phyloP scores from a whole-genome alignment of 768 basidiomycete species.

The Trametes cingulata region DNA sequence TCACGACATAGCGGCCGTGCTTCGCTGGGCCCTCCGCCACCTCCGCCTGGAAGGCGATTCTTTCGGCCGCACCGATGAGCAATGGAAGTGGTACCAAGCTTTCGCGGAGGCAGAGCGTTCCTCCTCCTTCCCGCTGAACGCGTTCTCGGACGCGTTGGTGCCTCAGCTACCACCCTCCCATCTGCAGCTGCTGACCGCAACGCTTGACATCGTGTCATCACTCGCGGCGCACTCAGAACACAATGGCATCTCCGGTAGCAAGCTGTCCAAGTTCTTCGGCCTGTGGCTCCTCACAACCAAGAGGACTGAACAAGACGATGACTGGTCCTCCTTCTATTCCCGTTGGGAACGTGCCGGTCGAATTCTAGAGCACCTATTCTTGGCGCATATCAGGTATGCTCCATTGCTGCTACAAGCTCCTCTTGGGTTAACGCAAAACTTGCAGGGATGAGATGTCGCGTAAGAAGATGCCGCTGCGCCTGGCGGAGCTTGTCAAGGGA shows the following conservation, averaged over 20 bases:
- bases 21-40: slow-evolving; percentile 82
- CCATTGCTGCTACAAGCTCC: background rate
- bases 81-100: slow-evolving; percentile 63
- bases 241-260: slow-evolving; percentile 77
- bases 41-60: slow-evolving; percentile 57
- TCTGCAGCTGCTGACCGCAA: slow-evolving; percentile 54
- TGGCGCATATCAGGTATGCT: slow-evolving; percentile 67
- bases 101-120: slow-evolving; percentile 63
- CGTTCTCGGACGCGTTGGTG: slow-evolving; percentile 60
- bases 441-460: slow-evolving; percentile 57
- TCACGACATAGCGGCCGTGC: slow-evolving; percentile 77
- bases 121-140: slow-evolving; percentile 59
- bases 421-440: background rate
- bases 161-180: slow-evolving; percentile 63
- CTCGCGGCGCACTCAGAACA: slow-evolving; percentile 71
- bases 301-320: slow-evolving; percentile 50
- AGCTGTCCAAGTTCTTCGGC: slow-evolving; percentile 70
- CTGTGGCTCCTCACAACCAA: slow-evolving; percentile 65
- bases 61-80: slow-evolving; percentile 54
- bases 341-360: slow-evolving; percentile 76
- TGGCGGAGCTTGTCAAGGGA: slow-evolving; percentile 65
- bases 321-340: slow-evolving; percentile 66
- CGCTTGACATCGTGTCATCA: slow-evolving; percentile 64
- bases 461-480: slow-evolving; percentile 64
- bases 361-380: slow-evolving; percentile 74